These are phyloP conservation scores for Pharnaceum exiguum DNA, from an alignment of 148 eudicot species.

Conservation along the genomic window DNA sequence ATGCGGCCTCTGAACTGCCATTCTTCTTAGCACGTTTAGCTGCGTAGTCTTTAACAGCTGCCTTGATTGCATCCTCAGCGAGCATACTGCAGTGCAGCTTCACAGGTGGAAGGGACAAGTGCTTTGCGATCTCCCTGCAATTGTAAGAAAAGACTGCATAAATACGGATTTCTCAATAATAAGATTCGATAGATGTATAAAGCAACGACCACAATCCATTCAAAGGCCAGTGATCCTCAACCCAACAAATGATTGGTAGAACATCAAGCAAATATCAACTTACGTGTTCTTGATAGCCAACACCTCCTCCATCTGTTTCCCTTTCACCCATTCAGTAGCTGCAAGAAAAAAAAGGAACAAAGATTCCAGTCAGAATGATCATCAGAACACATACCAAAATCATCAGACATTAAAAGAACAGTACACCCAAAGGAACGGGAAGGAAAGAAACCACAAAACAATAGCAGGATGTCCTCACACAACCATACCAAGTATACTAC, in stretches of 20 bases:
- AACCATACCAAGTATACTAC: too few species aligned
- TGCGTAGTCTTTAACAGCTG: constrained; percentile 82
- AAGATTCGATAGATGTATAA: too few species aligned
- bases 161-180: background rate
- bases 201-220: background rate
- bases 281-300: constrained; percentile 83
- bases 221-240: background rate
- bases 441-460: too few species aligned
- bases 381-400: background rate
- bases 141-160: background rate
- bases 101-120: constrained; percentile 91
- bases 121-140: constrained; percentile 92
- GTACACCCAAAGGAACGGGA: too few species aligned
- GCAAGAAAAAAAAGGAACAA: constrained; percentile 22
- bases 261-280: constrained; percentile 24
- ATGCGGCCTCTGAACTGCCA: constrained; percentile 21
- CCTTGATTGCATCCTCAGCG: constrained; percentile 97
- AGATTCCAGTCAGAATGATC: constrained; percentile 3
- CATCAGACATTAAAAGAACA: too few species aligned
- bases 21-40: constrained; percentile 46
- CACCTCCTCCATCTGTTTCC: constrained; percentile 83
- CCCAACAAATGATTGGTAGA: too few species aligned
- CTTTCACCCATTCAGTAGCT: constrained; percentile 99
- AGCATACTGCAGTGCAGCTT: constrained; percentile 99
- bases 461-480: too few species aligned